A percentile compares a stretch with the other conserved stretches of the same genome.
Evolutionary conservation across 352 stramenopile genomes (phyloP).

Genomic region (Phytopythium delawarense): DNA sequence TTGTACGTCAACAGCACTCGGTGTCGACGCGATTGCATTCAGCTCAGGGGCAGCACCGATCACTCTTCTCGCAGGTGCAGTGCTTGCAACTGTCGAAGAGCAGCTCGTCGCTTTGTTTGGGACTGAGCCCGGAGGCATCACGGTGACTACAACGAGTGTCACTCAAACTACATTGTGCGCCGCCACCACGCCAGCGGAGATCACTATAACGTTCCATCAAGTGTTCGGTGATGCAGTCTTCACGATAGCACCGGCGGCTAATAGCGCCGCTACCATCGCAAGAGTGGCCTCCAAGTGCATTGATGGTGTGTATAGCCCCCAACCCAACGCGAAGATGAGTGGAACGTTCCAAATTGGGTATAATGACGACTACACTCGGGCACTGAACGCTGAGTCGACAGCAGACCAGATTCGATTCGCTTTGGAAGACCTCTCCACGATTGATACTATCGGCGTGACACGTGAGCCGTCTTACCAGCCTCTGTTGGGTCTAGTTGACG

Average conservation of each 20-base stretch:
- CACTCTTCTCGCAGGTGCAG: slow-evolving; percentile 19
- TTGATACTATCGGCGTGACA: slow-evolving; percentile 47
- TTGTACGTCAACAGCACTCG: slow-evolving; percentile 27
- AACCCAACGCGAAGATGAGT: slow-evolving; percentile 49
- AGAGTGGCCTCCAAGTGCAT: slow-evolving; percentile 33
- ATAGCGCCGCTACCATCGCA: slow-evolving; percentile 11
- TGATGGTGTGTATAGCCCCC: slow-evolving; percentile 53
- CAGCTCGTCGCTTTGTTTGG: slow-evolving; percentile 44
- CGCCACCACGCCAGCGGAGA: slow-evolving; percentile 12
- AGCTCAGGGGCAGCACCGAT: slow-evolving; percentile 5
- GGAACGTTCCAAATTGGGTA: slow-evolving; percentile 80
- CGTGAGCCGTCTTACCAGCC: slow-evolving; percentile 41
- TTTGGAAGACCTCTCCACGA: slow-evolving; percentile 53
- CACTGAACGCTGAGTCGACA: slow-evolving; percentile 68
- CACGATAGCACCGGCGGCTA: slow-evolving; percentile 13
- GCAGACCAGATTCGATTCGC: slow-evolving; percentile 58
- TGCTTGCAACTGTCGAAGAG: slow-evolving; percentile 28
- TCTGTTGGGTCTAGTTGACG: slow-evolving; percentile 48
- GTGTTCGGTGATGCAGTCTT: slow-evolving; percentile 52
- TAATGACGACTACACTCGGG: slow-evolving; percentile 46
- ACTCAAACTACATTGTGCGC: slow-evolving; percentile 40
- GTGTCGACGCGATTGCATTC: slow-evolving; percentile 27
- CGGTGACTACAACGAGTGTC: slow-evolving; percentile 28
- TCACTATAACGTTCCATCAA: slow-evolving; percentile 62
- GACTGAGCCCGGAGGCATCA: slow-evolving; percentile 54